A percentile compares a stretch with the other conserved stretches of the same genome.
Conservation (phyloP, 176 grass and related monocot genomes). For the Poa pratensis region DNA sequence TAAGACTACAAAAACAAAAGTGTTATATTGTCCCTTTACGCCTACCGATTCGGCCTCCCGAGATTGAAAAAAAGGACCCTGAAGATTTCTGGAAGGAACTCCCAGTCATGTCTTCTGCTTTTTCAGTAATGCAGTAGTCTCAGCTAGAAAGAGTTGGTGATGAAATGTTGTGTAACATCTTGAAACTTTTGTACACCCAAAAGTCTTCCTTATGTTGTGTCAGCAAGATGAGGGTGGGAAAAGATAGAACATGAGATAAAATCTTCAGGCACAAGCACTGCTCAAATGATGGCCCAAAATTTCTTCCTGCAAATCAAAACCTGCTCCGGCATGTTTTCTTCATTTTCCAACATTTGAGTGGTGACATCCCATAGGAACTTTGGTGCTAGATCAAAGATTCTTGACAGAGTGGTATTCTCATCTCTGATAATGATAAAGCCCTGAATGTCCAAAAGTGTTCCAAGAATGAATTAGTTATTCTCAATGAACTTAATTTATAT, state of each 20-base stretch:
- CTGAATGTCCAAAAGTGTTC: slow-evolving; percentile 48
- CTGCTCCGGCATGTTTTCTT: slow-evolving; percentile 58
- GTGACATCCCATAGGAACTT: slow-evolving; percentile 96
- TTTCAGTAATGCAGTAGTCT: neutral
- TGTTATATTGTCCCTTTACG: slow-evolving; percentile 11
- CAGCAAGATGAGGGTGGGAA: neutral
- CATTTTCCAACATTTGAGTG: slow-evolving; percentile 57
- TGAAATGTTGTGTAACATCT: neutral
- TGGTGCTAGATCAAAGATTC: slow-evolving; percentile 74
- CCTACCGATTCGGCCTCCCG: neutral
- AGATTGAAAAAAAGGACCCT: neutral
- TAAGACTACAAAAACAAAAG: neutral
- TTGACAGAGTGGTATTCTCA: slow-evolving; percentile 63
- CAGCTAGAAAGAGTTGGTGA: neutral
- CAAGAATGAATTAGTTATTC: neutral
- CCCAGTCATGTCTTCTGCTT: neutral
- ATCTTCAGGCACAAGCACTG: slow-evolving; percentile 14
- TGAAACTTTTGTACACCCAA: neutral
- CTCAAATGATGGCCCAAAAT: slow-evolving; percentile 91
- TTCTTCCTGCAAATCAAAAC: slow-evolving; percentile 87
- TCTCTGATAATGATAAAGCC: slow-evolving; percentile 92
- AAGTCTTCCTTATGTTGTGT: neutral
- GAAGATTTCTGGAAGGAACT: slow-evolving; percentile 2
- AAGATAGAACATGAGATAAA: neutral
- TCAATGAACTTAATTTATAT: slow-evolving; percentile 1